A percentile compares a stretch with the other conserved stretches of the same genome.
Evolutionary conservation across 257 asterid genomes (phyloP).

Genomic region (Solanum infundibuliforme): DNA sequence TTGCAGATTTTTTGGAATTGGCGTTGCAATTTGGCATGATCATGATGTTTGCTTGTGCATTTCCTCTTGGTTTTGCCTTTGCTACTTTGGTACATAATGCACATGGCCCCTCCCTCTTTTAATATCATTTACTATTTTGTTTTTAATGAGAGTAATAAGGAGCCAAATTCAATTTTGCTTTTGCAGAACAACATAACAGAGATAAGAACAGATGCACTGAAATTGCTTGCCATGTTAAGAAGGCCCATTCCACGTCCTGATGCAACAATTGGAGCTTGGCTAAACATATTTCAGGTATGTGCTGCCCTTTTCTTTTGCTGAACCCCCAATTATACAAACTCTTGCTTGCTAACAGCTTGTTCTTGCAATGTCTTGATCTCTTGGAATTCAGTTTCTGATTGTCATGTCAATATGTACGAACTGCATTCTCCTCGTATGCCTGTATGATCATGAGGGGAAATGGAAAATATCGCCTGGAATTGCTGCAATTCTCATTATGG

Average conservation of each 20-base stretch:
- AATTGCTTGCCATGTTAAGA: conserved; percentile 78
- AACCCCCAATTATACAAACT: not conserved
- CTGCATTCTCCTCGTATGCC: conserved; percentile 67
- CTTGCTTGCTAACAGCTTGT: not conserved
- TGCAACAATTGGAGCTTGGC: conserved; percentile 95
- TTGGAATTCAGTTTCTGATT: conserved; percentile 61
- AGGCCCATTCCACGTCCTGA: conserved; percentile 81
- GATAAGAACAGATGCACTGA: conserved; percentile 89
- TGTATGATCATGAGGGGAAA: conserved; percentile 69
- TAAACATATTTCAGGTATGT: conserved; percentile 81
- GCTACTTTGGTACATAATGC: conserved; percentile 61
- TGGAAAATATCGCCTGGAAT: conserved; percentile 94
- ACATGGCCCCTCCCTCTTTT: not conserved
- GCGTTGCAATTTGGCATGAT: conserved; percentile 92
- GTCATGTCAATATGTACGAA: conserved; percentile 88
- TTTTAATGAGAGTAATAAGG: not conserved
- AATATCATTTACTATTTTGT: not conserved
- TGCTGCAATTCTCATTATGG: conserved; percentile 82
- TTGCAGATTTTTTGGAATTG: conserved; percentile 85
- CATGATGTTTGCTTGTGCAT: conserved; percentile 99
- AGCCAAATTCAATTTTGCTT: not conserved
- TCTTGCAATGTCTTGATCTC: not conserved
- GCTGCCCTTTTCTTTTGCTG: not conserved
- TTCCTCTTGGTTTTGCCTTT: conserved; percentile 86
- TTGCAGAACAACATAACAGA: conserved; percentile 75